Conservation (phyloP, 2,329 filamentous ascomycete genomes). For the Ophiosphaerella herpotricha region DNA sequence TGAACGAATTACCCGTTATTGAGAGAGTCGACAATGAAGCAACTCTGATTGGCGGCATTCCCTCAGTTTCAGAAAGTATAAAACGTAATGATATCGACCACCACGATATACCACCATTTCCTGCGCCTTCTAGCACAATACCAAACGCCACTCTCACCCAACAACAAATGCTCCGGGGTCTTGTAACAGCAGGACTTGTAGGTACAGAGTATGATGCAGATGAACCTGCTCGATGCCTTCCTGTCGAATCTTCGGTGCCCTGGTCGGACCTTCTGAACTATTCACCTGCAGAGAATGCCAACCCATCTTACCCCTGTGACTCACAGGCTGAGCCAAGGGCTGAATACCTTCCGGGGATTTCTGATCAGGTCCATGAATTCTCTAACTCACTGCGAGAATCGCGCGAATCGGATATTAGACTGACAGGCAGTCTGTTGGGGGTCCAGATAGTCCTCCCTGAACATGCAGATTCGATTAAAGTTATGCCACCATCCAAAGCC, state of each 20-base stretch:
- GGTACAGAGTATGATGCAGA: constrained; percentile 23
- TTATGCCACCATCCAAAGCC: not conserved
- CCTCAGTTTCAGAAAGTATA: constrained; percentile 37
- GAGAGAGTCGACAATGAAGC: no score
- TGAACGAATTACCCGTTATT: not conserved
- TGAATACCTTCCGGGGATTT: not conserved
- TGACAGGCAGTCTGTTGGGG: constrained; percentile 7
- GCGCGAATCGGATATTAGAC: constrained; percentile 5
- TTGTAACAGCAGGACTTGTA: constrained; percentile 30
- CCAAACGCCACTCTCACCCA: constrained; percentile 49
- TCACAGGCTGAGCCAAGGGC: constrained; percentile 1
- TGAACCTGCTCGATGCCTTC: constrained; percentile 18
- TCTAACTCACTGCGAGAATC: constrained; percentile 9
- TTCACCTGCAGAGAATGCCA: constrained; percentile 14
- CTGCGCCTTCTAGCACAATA: constrained; percentile 49
- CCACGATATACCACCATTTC: constrained; percentile 49
- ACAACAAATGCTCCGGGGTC: constrained; percentile 46
- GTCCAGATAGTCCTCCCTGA: constrained; percentile 1
- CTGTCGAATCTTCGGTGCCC: constrained; percentile 37
- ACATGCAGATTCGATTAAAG: not conserved
- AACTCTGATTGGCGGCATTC: not conserved
- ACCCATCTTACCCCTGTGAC: constrained; percentile 14
- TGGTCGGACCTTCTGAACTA: constrained; percentile 44
- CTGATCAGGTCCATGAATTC: not conserved
- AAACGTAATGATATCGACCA: constrained; percentile 42